Conservation (phyloP, 2,329 filamentous ascomycete species). For the Raffaelea deltoideospora region DNA sequence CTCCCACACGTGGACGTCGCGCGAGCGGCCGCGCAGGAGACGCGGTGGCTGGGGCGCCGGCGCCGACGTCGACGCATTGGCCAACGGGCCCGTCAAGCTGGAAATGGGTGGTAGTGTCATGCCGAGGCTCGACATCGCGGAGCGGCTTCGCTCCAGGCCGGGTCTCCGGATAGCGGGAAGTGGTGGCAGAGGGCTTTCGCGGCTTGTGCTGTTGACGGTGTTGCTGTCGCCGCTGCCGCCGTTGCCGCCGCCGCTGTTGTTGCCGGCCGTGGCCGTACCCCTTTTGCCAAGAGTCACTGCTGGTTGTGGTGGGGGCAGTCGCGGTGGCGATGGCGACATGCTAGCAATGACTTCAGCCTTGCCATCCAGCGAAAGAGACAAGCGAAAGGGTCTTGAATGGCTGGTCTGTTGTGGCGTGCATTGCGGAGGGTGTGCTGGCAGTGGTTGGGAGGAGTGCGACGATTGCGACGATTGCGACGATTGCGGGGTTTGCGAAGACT, state of each 20-base stretch:
- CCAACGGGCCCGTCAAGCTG: conserved; percentile 28
- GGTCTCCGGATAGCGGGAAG: conserved; percentile 32
- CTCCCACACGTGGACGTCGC: conserved; percentile 82
- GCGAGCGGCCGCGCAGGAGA: conserved; percentile 56
- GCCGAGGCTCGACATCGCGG: conserved; percentile 42
- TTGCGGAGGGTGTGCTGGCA: no score
- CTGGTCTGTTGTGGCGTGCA: conserved; percentile 16
- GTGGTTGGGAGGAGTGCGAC: no score
- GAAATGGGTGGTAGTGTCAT: conserved; percentile 43
- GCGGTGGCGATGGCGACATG: conserved; percentile 54
- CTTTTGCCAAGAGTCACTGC: conserved; percentile 1
- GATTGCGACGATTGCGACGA: no score
- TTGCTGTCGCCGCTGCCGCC: not conserved
- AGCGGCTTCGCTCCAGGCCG: conserved; percentile 55
- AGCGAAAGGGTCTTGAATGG: conserved; percentile 37
- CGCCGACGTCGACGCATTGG: conserved; percentile 4
- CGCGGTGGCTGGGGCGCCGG: conserved; percentile 22
- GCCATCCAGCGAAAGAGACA: conserved; percentile 76
- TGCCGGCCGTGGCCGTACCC: not conserved
- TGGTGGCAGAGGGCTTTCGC: conserved; percentile 22
- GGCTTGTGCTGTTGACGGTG: conserved; percentile 15
- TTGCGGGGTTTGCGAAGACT: not conserved
- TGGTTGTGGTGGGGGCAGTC: conserved; percentile 31
- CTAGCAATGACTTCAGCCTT: conserved; percentile 72
- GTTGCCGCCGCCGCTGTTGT: not conserved